Base-by-base conservation (phyloP, 169 alveolate genomes). In the Plasmodium yoelii region DNA sequence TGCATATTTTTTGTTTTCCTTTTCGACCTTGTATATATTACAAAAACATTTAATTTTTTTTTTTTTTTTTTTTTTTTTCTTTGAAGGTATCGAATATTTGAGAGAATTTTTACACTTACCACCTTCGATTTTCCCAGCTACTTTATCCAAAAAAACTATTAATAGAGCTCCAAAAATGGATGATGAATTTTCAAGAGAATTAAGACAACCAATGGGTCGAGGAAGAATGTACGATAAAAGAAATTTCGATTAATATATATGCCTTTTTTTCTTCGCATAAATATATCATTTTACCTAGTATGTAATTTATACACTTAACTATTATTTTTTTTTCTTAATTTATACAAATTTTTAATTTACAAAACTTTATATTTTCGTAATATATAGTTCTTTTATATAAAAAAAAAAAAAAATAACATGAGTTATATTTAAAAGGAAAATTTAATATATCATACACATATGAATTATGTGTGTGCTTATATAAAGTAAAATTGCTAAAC, bases 111-210 rank as follows among this genome's bases (percentile, higher is more conserved):
- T 97, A 49, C 97, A 97, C 87, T 95, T 97, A 59, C 99, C 99
- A 9, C 95, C 98, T 51, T 95, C 97, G 39, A 97, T 96, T 67
- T 95, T 96, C 93, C 99, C 99, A 26, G 96, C 98, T 67, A 97
- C 99, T 49, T 96, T 95, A 90, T 95, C 99, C 69, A 96, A 96
- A 94, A 95, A 94, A 91, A 87, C 88, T 2, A 82, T 94, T 9
- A 61, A 95, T 1, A 87, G 94, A 61, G 94, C 92, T 2, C 91
- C 91, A 24, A 86, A 86, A 39, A 47, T 70, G 12, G 91, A 86
- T 6, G 91, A 86, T 18, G 91, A 86, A n/a, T 39, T 86, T 47
- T 55, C 87, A 10, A 70, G 91, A 26, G 91, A 86, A 2, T n/a
- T 63, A 12, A 68, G 91, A 61, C 87, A 63, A 28, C 74, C 87